phyloP scores from a whole-genome alignment of 345 rosid genomes.

The Populus deltoides region DNA sequence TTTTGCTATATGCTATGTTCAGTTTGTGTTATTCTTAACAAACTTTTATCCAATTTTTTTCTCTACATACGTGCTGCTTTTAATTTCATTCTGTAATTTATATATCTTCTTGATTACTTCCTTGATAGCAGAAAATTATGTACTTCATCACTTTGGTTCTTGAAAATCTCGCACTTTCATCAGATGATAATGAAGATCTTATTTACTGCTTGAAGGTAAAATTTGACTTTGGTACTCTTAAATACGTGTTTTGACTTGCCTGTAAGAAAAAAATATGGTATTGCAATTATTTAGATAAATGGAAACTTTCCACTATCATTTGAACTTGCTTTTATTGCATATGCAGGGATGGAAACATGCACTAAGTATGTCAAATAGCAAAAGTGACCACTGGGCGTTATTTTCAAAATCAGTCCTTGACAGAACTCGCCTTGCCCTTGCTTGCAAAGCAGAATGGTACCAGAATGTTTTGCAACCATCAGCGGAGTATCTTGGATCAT shows the following conservation, averaged over 20 bases:
- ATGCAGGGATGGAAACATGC: conserved; percentile 85
- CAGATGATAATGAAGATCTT: conserved; percentile 93
- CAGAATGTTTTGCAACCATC: conserved; percentile 87
- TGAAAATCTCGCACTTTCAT: conserved; percentile 89
- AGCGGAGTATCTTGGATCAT: conserved; percentile 87
- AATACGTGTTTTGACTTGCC: neutral
- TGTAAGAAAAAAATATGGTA: neutral
- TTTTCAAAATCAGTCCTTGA: conserved; percentile 93
- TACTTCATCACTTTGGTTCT: conserved; percentile 71
- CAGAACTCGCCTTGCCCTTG: conserved; percentile 86
- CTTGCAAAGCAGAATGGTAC: conserved; percentile 86
- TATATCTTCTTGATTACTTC: conserved; percentile 18
- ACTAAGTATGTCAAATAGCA: conserved; percentile 53
- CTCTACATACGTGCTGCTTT: neutral
- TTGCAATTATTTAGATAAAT: conserved; percentile 7
- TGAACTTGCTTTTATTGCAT: conserved; percentile 16
- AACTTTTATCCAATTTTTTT: conserved; percentile 1
- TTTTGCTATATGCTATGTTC: neutral
- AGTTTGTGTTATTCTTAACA: neutral
- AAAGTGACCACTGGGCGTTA: conserved; percentile 74
- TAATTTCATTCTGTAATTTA: conserved; percentile 5
- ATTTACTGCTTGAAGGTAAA: conserved; percentile 86
- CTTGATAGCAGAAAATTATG: conserved; percentile 69
- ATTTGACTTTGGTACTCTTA: neutral
- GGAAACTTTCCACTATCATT: neutral